These are phyloP conservation scores for Rhododendron williamsianum DNA, from an alignment of 148 eudicot species.

Conservation along the genomic window DNA sequence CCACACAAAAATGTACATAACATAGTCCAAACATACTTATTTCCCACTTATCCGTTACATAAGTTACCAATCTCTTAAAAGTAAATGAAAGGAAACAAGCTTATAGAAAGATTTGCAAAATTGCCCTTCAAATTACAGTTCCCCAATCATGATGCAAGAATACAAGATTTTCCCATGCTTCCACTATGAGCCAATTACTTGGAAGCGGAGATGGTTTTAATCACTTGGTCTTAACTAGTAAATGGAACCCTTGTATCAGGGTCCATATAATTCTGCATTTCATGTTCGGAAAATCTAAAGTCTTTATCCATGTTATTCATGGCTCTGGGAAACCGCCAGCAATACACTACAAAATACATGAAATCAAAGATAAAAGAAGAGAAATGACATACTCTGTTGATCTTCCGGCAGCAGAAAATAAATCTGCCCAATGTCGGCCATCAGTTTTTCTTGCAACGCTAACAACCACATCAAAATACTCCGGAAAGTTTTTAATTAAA, in stretches of 20 bases:
- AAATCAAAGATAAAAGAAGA: background rate
- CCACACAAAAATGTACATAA: background rate
- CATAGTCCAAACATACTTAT: background rate
- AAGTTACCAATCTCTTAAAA: background rate
- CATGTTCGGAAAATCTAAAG: background rate
- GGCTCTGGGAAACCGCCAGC: background rate
- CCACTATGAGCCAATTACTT: background rate
- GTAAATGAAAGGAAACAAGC: background rate
- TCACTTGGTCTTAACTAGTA: background rate
- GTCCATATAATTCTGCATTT: background rate
- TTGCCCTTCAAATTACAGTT: background rate
- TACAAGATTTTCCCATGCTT: background rate
- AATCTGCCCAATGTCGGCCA: slow-evolving; percentile 95
- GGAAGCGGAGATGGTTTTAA: background rate
- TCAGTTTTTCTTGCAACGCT: slow-evolving; percentile 99
- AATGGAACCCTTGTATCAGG: background rate
- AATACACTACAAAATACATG: background rate
- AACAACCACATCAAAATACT: slow-evolving; percentile 92
- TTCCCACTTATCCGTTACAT: background rate
- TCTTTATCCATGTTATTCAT: background rate
- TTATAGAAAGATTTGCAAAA: background rate
- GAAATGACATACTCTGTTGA: slow-evolving; percentile 75
- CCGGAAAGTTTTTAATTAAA: slow-evolving; percentile 81
- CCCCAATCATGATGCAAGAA: background rate
- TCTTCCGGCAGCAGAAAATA: slow-evolving; percentile 93